phyloP scores from a whole-genome alignment of 2,329 filamentous ascomycete species.

The Trichoderma breve region DNA sequence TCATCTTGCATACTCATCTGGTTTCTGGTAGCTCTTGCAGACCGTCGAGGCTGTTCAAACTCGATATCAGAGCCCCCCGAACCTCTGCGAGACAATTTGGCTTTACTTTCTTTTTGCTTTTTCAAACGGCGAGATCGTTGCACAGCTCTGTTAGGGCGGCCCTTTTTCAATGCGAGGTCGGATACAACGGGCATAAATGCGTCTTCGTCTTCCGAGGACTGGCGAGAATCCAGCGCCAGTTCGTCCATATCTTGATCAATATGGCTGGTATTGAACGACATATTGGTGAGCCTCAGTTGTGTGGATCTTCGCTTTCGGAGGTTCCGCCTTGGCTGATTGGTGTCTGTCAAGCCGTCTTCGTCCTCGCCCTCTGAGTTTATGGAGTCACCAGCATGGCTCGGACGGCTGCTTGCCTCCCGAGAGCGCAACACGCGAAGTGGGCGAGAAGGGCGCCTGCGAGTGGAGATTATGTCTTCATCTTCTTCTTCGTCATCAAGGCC shows the following conservation, averaged over 20 bases:
- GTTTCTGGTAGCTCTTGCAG: constrained; percentile 46
- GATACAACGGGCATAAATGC: constrained; percentile 39
- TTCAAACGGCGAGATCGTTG: constrained; percentile 26
- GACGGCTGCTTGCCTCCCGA: constrained; percentile 26
- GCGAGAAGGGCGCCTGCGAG: background rate
- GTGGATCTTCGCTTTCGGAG: constrained; percentile 30
- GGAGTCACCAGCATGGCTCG: background rate
- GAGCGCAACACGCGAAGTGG: constrained; percentile 27
- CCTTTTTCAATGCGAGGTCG: constrained; percentile 33
- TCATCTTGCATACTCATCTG: constrained; percentile 49
- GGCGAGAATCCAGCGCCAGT: constrained; percentile 31
- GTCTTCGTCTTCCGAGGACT: constrained; percentile 32
- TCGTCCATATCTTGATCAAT: constrained; percentile 34
- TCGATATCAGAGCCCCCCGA: constrained; percentile 48
- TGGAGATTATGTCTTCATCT: constrained; percentile 22
- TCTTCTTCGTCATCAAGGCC: constrained; percentile 29
- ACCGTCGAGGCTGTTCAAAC: constrained; percentile 52
- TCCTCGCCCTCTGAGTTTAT: constrained; percentile 23
- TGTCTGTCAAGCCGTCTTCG: constrained; percentile 11
- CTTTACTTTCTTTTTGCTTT: constrained; percentile 18
- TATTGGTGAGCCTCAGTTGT: constrained; percentile 28
- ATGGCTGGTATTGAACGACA: constrained; percentile 27
- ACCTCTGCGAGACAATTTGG: constrained; percentile 22
- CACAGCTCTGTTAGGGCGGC: constrained; percentile 25
- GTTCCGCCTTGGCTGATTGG: constrained; percentile 19